A percentile compares a stretch with the other conserved stretches of the same genome.
These are phyloP conservation scores for Coriolopsis trogii DNA, from an alignment of 1,284 basidiomycete genomes.

Conservation along the genomic window DNA sequence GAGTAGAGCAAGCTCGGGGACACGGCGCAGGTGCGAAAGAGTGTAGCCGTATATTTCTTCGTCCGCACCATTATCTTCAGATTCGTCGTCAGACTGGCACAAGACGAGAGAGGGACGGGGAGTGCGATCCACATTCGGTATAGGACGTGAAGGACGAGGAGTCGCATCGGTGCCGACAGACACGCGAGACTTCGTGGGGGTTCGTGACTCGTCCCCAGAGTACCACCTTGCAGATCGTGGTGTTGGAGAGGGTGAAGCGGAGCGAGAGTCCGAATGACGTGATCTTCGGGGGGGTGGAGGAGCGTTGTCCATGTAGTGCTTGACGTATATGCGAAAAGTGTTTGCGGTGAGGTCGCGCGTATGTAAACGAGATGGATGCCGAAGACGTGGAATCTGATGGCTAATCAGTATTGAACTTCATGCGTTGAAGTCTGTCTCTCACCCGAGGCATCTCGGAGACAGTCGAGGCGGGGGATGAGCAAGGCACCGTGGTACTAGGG, in stretches of 20 bases:
- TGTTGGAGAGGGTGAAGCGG: constrained; percentile 23
- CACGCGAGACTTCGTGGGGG: constrained; percentile 1
- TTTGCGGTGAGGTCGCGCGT: constrained; percentile 65
- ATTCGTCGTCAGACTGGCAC: constrained; percentile 6
- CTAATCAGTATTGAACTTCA: not conserved
- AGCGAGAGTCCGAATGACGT: constrained; percentile 6
- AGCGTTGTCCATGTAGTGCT: constrained; percentile 71
- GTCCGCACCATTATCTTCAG: constrained; percentile 17
- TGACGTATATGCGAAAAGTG: constrained; percentile 73
- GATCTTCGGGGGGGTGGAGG: constrained; percentile 14
- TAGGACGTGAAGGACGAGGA: not conserved
- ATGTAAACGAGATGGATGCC: constrained; percentile 69
- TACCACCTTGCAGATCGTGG: constrained; percentile 3
- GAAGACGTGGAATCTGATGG: constrained; percentile 47
- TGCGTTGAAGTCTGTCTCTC: not conserved
- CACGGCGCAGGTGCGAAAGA: constrained; percentile 71
- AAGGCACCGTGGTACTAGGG: constrained; percentile 9
- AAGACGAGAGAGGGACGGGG: constrained; percentile 15
- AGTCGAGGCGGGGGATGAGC: constrained; percentile 12
- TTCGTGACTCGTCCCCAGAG: not conserved
- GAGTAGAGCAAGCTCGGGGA: constrained; percentile 66
- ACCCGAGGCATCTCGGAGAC: not conserved
- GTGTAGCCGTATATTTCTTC: constrained; percentile 54
- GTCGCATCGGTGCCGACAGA: not conserved
- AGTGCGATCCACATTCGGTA: constrained; percentile 4